Evolutionary conservation across 2,329 filamentous ascomycete genomes (phyloP).

Genomic region (Alternaria sp.): DNA sequence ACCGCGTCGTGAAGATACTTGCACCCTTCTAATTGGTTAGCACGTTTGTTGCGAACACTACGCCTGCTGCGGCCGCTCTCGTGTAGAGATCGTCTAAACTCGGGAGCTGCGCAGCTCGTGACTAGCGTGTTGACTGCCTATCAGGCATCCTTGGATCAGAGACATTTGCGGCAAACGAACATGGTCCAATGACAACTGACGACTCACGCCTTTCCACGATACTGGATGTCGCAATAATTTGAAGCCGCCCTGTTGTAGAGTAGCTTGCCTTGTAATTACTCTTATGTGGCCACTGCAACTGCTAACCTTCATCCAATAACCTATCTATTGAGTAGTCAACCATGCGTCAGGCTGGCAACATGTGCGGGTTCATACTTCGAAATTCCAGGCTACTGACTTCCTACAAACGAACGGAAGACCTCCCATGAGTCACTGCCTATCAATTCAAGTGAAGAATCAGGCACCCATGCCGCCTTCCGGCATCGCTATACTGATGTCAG

Average conservation of each 20-base stretch:
- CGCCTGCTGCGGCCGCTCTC: not conserved
- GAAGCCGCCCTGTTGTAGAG: not conserved
- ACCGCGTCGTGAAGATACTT: not conserved
- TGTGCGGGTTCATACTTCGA: not conserved
- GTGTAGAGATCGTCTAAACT: not conserved
- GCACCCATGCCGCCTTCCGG: constrained; percentile 1
- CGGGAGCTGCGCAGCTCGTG: not conserved
- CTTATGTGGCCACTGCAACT: not conserved
- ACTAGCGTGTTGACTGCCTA: constrained; percentile 1
- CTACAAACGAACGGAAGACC: not conserved
- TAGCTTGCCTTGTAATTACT: not conserved
- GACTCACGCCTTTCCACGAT: not conserved
- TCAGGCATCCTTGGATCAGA: constrained; percentile 2
- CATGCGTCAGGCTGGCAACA: not conserved
- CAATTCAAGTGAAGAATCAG: constrained; percentile 6
- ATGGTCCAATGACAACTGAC: not conserved
- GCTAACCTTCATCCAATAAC: not conserved
- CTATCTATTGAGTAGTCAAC: not conserved
- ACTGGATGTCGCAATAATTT: not conserved
- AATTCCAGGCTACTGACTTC: not conserved
- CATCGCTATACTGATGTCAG: constrained; percentile 4
- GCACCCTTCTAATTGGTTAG: not conserved
- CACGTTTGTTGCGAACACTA: no score
- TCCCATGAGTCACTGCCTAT: constrained; percentile 1
- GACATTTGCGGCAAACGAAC: not conserved